Percentiles rank a stretch among this genome's conserved stretches.
Evolutionary conservation across 306 rosid genomes (phyloP).

Genomic region (Prunus mume): DNA sequence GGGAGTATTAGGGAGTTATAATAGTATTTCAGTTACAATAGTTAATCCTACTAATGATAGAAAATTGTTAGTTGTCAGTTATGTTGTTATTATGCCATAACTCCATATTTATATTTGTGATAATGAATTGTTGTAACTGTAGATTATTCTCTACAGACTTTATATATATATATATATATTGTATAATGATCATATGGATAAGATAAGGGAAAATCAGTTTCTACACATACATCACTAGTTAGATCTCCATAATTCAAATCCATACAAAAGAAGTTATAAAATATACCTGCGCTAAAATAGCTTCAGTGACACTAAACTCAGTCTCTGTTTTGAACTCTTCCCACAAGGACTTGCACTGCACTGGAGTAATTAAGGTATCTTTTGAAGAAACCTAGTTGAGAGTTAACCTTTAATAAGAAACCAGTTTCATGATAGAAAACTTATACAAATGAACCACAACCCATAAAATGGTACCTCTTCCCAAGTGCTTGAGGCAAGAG

Average conservation of each 20-base stretch:
- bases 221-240: not conserved
- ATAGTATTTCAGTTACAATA: too few relatives aligned
- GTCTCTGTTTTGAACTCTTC: conserved; percentile 80
- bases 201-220: too few relatives aligned
- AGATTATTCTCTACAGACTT: too few relatives aligned
- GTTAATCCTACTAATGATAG: too few relatives aligned
- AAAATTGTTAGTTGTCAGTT: too few relatives aligned
- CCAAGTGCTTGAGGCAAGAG: conserved; percentile 87
- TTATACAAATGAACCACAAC: conserved; percentile 18
- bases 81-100: too few relatives aligned
- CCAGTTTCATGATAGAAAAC: conserved; percentile 15
- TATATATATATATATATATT: too few relatives aligned
- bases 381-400: conserved; percentile 52
- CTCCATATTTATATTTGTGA: too few relatives aligned
- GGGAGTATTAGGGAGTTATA: too few relatives aligned
- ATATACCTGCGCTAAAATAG: conserved; percentile 79
- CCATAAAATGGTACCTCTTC: conserved; percentile 61
- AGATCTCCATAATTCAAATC: not conserved
- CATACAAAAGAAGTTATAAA: not conserved
- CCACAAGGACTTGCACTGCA: conserved; percentile 88
- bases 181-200: too few relatives aligned
- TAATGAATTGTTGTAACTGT: too few relatives aligned
- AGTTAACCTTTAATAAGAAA: conserved; percentile 15
- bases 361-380: conserved; percentile 68
- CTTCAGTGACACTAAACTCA: conserved; percentile 70